A percentile compares a stretch with the other conserved stretches of the same genome.
phyloP scores from a whole-genome alignment of 345 rosid genomes.

The Populus simonii region DNA sequence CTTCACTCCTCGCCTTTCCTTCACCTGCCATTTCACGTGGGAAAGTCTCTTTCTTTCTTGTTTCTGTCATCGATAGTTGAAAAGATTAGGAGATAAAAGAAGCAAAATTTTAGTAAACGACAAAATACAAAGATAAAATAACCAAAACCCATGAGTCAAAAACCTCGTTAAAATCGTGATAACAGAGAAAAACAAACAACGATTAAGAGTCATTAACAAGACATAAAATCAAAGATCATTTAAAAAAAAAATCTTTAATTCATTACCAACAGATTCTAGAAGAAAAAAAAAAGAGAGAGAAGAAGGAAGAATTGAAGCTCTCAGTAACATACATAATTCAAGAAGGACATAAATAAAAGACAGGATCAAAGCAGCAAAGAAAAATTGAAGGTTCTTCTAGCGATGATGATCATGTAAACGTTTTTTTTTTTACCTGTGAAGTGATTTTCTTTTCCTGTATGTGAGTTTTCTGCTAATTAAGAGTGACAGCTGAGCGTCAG shows the following conservation, averaged over 20 bases:
- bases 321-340: neutral
- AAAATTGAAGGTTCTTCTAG: neutral
- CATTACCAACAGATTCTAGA: neutral
- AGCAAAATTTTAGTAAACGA: neutral
- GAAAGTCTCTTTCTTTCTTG: conserved; percentile 21
- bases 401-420: too few relatives aligned
- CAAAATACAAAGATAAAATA: neutral
- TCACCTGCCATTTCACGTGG: conserved; percentile 32
- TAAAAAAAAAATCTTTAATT: neutral
- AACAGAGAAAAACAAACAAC: neutral
- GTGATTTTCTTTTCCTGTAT: neutral
- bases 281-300: neutral
- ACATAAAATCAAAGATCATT: neutral
- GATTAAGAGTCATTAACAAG: neutral
- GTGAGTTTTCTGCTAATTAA: neutral
- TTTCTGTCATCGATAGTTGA: conserved; percentile 32
- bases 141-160: conserved; percentile 7
- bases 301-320: neutral
- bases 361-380: neutral
- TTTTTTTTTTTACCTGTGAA: neutral
- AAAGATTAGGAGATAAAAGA: neutral
- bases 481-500: too few relatives aligned
- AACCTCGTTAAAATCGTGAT: neutral
- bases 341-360: neutral
- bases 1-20: conserved; percentile 37